Evolutionary conservation across 2,329 filamentous ascomycete genomes (phyloP), one percentile per base, ranked within the genome.

Genomic region (Domatiomyces catenatus): DNA sequence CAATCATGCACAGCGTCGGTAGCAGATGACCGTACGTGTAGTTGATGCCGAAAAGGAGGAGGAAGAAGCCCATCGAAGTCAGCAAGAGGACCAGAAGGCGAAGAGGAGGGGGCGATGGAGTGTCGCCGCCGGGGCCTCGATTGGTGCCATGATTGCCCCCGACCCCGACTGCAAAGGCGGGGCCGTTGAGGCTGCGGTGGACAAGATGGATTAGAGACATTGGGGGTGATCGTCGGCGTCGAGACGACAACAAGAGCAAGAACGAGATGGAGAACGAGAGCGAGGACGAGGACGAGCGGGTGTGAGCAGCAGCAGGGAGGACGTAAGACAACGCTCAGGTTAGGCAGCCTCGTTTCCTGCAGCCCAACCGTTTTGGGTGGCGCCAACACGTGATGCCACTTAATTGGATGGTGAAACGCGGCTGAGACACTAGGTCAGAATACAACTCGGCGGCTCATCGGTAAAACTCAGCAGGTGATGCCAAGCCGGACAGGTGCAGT

Each of bases 11-110:
- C 43, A 85, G 72, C 5, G 77, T 77, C 1, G 76, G 72, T 44
- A 84, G 68, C 50, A 85, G 69, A 51, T 73, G 66, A 50, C 74
- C 74, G 56, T 80, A 75, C 44, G 76, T 79, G 66, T 84, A 84
- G 43, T 50, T 53, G 20, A 58, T 53, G 15, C 59, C 55, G 47
- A 61, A 58, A 10, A 60, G 19, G 18, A 58, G 48, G 42, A 61
- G 26, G n/a, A 56, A 12, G 18, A 63, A 53, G n/a, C 60, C 45
- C 12, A 64, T 2, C 15, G 48, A 48, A 5, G 62, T 66, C 22
- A 66, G 44, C 39, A 61, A 50, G 32, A 68, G 57, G 5, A 66
- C 47, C 19, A 61, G 52, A 8, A 61, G 51, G 18, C 64, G 55
- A 47, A 28, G 58, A 51, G 15, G 44, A 71, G 10, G 7, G 12